phyloP scores from a whole-genome alignment of 2,329 filamentous ascomycete species.

The Pseudocercospora macadamiae region DNA sequence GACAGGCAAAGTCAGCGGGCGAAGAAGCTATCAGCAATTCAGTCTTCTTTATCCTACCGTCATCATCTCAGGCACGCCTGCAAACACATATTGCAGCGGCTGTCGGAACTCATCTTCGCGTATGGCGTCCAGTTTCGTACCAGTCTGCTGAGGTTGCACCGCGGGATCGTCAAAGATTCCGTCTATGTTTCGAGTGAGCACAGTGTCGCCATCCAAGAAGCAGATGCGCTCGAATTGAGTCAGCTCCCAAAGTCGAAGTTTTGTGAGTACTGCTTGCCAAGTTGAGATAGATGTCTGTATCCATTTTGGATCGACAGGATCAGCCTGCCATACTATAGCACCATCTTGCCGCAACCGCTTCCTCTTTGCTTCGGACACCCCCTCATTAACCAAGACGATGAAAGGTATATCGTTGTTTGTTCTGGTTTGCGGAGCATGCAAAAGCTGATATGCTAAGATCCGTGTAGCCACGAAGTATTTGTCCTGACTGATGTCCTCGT shows the following conservation, averaged over 20 bases:
- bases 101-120: conserved; percentile 13
- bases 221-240: conserved; percentile 42
- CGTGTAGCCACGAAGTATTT: conserved; percentile 37
- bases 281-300: conserved; percentile 15
- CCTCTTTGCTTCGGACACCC: conserved; percentile 32
- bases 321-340: conserved; percentile 30
- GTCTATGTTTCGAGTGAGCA: conserved; percentile 8
- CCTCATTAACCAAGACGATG: conserved; percentile 35
- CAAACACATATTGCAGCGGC: conserved; percentile 37
- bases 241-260: conserved; percentile 45
- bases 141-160: neutral
- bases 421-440: conserved; percentile 37
- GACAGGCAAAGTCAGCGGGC: neutral
- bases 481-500: conserved; percentile 28
- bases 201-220: conserved; percentile 40
- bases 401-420: conserved; percentile 32
- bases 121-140: neutral
- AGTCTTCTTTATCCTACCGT: neutral
- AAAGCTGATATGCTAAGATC: conserved; percentile 36
- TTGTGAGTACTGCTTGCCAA: conserved; percentile 44
- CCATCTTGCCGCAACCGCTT: conserved; percentile 34
- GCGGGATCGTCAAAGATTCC: conserved; percentile 33
- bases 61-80: conserved; percentile 37
- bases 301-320: conserved; percentile 20
- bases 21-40: neutral